Conservation (phyloP, 768 basidiomycete genomes). For the Lentinula raphanica region DNA sequence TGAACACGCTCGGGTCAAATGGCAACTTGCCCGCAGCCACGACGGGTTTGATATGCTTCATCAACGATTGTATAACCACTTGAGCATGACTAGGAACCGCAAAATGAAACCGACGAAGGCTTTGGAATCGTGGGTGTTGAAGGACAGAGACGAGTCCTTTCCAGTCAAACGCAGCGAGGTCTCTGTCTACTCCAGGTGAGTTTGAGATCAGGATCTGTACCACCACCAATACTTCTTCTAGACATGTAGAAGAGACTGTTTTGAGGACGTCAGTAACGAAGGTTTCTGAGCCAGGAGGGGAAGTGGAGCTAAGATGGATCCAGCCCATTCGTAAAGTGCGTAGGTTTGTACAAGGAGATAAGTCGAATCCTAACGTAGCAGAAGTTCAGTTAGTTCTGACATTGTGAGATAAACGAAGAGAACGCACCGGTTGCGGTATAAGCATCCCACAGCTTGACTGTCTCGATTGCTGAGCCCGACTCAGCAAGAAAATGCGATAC, state of each 20-base stretch:
- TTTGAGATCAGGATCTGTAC: background rate
- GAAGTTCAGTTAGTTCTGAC: background rate
- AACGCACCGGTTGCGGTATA: background rate
- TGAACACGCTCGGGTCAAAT: background rate
- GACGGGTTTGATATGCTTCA: background rate
- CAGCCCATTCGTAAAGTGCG: background rate
- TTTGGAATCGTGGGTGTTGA: background rate
- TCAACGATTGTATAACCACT: background rate
- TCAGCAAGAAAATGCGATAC: background rate
- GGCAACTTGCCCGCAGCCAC: background rate
- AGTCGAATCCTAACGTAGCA: background rate
- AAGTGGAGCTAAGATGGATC: background rate
- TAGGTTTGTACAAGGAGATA: slow-evolving; percentile 1
- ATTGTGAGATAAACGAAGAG: background rate
- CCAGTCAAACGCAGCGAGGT: slow-evolving; percentile 5
- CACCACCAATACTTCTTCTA: background rate
- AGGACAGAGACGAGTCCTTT: background rate
- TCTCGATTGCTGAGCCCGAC: background rate
- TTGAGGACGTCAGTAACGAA: slow-evolving; percentile 1
- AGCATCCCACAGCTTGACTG: slow-evolving; percentile 3
- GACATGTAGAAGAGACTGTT: background rate
- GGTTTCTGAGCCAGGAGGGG: background rate
- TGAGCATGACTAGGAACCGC: background rate
- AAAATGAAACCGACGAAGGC: background rate
- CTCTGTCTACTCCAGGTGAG: background rate